Evolutionary conservation across 768 basidiomycete species (phyloP), one percentile per base, ranked within the genome.

Genomic region (Sistotremastrum suecicum): DNA sequence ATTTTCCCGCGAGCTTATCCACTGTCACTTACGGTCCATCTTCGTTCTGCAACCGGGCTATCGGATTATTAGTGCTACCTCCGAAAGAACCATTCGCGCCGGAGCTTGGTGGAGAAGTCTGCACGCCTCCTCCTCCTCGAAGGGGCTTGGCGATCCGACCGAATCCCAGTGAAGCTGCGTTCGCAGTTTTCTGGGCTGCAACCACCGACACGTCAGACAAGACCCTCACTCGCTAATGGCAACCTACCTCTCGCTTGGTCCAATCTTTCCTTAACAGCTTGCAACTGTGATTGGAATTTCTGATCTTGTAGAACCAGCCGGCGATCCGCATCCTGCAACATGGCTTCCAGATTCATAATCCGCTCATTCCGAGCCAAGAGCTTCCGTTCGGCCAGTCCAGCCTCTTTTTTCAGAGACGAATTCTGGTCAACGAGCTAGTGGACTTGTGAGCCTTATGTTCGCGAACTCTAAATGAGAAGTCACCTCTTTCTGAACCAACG

Each of bases 61-160:
- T 60, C 12, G 84, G 75, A 60, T 77, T 86, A 43, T 72, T 68
- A 31, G 74, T 68, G 41, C 72, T 63, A n/a, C 65, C 63, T 32
- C 68, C 64, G 34, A 68, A 61, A 46, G 64, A 50, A 44, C 68
- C 62, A 47, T 72, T 56, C 38, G 64, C 55, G 51, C 73, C 65
- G 42, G 66, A 58, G 39, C 60, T 61, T 20, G 72, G 56, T 35
- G 66, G 55, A 41, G 64, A 62, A 12, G 67, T 66, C 36, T 59
- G 5, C 58, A 64, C 9, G 47, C 90, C 90, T 38, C 94, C 92
- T 20, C 89, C 90, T 9, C 94, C 95, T 53, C 94, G 75, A 46
- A 99, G 67, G 30, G 95, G 95, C 66, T 98, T 98, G 34, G 94
- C 94, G 51, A 99, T 97, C 37, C 94, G 78, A 38, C 92, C 91